Evolutionary conservation across 257 asterid species (phyloP), one percentile per base, ranked within the genome.

Genomic region (Primulina tabacum): DNA sequence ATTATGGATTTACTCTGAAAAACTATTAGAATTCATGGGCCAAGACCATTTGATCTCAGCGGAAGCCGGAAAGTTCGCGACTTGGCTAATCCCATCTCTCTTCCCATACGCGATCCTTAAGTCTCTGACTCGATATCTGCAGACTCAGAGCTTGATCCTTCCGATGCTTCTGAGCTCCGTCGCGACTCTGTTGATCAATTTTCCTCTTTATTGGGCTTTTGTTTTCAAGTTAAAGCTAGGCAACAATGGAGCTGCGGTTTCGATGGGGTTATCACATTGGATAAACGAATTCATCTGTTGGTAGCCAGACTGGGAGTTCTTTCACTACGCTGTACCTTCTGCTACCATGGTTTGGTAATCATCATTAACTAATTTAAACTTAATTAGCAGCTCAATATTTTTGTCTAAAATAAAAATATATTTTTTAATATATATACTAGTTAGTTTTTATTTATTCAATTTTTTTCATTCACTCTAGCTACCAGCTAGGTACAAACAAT

Each of bases 261-360:
- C 79, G 4, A 73, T 78, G 20, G 55, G 82, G 21, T 29, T 78
- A 17, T 70, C 82, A 4, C 65, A 70, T 34, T 78, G 74, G 55
- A 53, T 78, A 16, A 78, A 74, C 43, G 79, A 24, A 24, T 24
- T 24, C 26, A 24, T 24, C 26, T 1, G 11, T 62, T 26, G 70
- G 79, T 43, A 63, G 28, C 18, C 66, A 38, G 11, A 60, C 79
- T 1, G 35, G 71, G 68, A 70, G 35, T 78, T 78, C 67, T 74
- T 78, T 34, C 40, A 18, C 14, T 78, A 70, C 29, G 79, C 79
- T 21, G 17, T 66, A 6, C 82, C 79, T 0, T 71, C 82, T 60
- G 82, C 82, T 1, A 50, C 62, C 2, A 70, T 78, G 82, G 64
- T 73, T n/a, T 73, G 82, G 82, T 77, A 73, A 24, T 24, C 26